Evolutionary conservation across 176 grass and related monocot genomes (phyloP), one percentile per base, ranked within the genome.

Genomic region (Oryza brachyantha): DNA sequence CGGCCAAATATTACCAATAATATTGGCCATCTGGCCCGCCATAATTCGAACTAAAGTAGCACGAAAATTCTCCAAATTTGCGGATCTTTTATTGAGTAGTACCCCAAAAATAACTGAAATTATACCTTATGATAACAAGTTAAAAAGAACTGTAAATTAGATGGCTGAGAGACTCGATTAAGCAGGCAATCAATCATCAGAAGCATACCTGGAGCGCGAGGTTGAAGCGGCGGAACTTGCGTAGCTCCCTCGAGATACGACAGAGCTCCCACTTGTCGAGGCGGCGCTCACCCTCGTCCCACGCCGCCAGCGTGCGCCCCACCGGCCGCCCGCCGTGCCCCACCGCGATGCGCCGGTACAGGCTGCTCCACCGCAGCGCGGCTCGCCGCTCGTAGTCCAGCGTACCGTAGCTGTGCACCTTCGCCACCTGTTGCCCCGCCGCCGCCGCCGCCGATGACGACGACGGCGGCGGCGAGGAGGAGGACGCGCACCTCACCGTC

Each of bases 211-310:
- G 87, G 68, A 98, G 85, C 10, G 95, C 92, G 29, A 90, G 84
- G 68, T 83, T 86, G 61, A 82, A 85, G 3, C 90, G 86, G 42
- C 92, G 86, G 79, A 92, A 94, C 70, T 97, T 97, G 19, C 92
- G 84, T 57, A 94, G 87, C 85, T 94, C 92, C 86, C 76, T 92
- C 43, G 85, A 80, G 45, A 94, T 77, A 43, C 92, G 85, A 67
- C 91, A 90, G 66, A 94, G 83, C 76, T 90, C 90, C 89, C 91
- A 98, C 61, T 94, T 94, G 29, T 84, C 69, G 59, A 94, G 84
- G 52, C 90, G 84, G 73, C 76, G 84, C 83, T 98, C 92, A 38
- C 84, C 79, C 73, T 80, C 87, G 46, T 98, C 95, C 95, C 95
- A 98, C 7, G 69, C 73, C 64, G 60, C 79, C 27, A 84, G 86